Conservation (phyloP, 202 grass and related monocot species). For the Dendrocalamus latiflorus region DNA sequence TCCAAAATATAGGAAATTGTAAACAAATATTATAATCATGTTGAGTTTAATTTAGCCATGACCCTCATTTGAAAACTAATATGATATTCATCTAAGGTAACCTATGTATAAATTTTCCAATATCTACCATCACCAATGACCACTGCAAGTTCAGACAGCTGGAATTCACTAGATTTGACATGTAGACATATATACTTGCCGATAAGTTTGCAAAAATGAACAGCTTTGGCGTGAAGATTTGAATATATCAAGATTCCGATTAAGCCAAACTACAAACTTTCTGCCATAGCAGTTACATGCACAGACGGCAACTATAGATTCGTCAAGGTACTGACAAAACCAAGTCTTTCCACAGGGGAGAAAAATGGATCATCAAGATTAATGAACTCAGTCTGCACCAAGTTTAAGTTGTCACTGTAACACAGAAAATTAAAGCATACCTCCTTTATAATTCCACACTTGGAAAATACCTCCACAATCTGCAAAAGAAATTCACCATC, state of each 20-base stretch:
- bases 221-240: not conserved
- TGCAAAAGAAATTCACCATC: conserved; percentile 36
- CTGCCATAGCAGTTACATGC: not conserved
- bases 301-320: not conserved
- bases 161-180: no score
- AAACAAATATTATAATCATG: not conserved
- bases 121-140: no score
- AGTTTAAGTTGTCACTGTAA: conserved; percentile 2
- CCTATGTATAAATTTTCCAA: not conserved
- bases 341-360: not conserved
- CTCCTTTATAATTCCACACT: no score
- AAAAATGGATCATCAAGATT: not conserved
- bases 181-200: no score
- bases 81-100: not conserved
- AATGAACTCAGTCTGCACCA: not conserved
- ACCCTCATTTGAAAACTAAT: not conserved
- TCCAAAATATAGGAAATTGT: conserved; percentile 3
- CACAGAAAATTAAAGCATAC: conserved; percentile 34
- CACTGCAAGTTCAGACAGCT: no score
- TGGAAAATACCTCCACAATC: conserved; percentile 94
- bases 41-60: not conserved
- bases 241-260: not conserved
- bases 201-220: not conserved
- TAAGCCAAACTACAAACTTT: conserved; percentile 1
- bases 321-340: no score